phyloP scores from a whole-genome alignment of 2,329 filamentous ascomycete species.

The Talaromyces sp. region DNA sequence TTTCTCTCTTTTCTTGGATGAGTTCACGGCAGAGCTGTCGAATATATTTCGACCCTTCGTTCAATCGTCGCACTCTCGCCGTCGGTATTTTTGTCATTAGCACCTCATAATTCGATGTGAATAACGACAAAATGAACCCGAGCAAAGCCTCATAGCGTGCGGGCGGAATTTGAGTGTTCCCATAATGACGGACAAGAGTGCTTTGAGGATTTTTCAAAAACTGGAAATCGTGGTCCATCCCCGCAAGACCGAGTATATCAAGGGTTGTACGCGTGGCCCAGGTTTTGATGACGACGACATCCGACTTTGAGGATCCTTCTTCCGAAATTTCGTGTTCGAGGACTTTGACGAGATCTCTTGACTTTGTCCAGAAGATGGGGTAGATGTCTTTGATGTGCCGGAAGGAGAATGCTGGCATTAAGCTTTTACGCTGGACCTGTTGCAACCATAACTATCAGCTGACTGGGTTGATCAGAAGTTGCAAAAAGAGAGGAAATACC shows the following conservation, averaged over 20 bases:
- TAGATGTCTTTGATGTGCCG: constrained; percentile 83
- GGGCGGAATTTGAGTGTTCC: constrained; percentile 23
- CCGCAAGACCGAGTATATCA: constrained; percentile 72
- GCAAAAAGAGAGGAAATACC: constrained; percentile 32
- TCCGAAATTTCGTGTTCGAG: constrained; percentile 53
- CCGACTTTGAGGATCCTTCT: constrained; percentile 27
- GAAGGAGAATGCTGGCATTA: constrained; percentile 85
- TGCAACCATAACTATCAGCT: background rate
- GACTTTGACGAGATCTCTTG: constrained; percentile 62
- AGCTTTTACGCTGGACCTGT: constrained; percentile 66
- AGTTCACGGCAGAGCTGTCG: constrained; percentile 66
- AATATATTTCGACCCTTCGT: constrained; percentile 57
- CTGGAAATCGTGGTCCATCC: constrained; percentile 69
- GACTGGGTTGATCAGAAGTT: constrained; percentile 3
- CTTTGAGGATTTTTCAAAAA: constrained; percentile 62
- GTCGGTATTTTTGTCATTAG: constrained; percentile 63
- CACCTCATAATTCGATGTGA: constrained; percentile 48
- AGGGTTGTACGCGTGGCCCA: constrained; percentile 70
- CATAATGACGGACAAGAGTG: constrained; percentile 50
- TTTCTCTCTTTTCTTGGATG: constrained; percentile 67
- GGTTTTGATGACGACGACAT: constrained; percentile 53
- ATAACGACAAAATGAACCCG: constrained; percentile 22
- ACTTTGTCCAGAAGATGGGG: constrained; percentile 81
- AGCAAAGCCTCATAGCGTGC: background rate
- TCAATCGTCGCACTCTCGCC: constrained; percentile 66